A percentile compares a stretch with the other conserved stretches of the same genome.
These are phyloP conservation scores for Blastobotrys parvus DNA, from an alignment of 805 yeast genomes.

Conservation along the genomic window DNA sequence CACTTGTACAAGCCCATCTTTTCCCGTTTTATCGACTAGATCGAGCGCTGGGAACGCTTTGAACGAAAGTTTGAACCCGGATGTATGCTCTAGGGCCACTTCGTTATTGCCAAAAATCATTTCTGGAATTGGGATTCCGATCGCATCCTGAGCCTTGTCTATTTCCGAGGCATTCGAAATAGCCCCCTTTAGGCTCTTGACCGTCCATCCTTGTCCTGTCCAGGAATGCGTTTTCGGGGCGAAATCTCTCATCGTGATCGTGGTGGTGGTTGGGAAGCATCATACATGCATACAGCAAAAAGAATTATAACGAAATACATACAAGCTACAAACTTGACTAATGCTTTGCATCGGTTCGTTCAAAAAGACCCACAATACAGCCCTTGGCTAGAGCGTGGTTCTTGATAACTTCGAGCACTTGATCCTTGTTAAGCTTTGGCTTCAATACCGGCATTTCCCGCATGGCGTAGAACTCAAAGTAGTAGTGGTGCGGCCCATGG, in stretches of 20 bases:
- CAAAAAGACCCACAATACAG: not conserved
- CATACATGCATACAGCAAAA: no score
- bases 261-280: no score
- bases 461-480: constrained; percentile 14
- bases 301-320: no score
- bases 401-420: not conserved
- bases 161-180: constrained; percentile 68
- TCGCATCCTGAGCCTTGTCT: constrained; percentile 51
- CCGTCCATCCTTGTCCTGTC: constrained; percentile 62
- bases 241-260: no score
- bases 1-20: constrained; percentile 49
- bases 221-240: constrained; percentile 1
- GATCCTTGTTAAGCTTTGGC: not conserved
- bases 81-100: constrained; percentile 42
- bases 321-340: no score
- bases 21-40: constrained; percentile 46
- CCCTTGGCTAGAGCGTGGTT: constrained; percentile 1
- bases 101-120: constrained; percentile 90
- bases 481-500: constrained; percentile 16
- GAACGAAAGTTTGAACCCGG: constrained; percentile 48
- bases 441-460: not conserved
- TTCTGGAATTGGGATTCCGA: constrained; percentile 85
- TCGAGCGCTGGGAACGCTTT: constrained; percentile 71
- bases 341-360: not conserved
- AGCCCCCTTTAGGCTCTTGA: constrained; percentile 65